A percentile compares a stretch with the other conserved stretches of the same genome.
Evolutionary conservation across 106 monocot genomes (phyloP).

Genomic region (Dioscorea alata): DNA sequence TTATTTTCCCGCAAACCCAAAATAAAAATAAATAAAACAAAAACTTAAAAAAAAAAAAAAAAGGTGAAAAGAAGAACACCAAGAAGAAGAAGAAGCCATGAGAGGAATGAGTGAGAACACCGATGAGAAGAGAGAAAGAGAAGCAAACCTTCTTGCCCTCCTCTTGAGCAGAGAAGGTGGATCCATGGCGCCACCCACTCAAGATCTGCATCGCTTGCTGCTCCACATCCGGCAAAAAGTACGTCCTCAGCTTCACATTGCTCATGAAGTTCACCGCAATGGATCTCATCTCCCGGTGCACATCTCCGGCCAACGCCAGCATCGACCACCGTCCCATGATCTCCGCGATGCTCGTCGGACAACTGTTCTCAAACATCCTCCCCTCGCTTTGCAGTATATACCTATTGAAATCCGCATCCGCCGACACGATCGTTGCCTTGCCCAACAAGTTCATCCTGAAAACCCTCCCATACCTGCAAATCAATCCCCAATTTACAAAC

Average conservation of each 20-base stretch:
- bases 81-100: no score
- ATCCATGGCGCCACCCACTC: constrained; percentile 14
- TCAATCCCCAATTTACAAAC: no score
- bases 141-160: constrained; percentile 12
- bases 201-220: constrained; percentile 18
- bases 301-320: constrained; percentile 24
- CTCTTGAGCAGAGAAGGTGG: not conserved
- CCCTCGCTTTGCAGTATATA: constrained; percentile 41
- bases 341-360: constrained; percentile 22
- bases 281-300: constrained; percentile 26
- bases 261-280: constrained; percentile 28
- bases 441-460: constrained; percentile 35
- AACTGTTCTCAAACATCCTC: constrained; percentile 36
- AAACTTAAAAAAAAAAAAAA: no score
- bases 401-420: constrained; percentile 34
- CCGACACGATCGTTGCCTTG: constrained; percentile 35
- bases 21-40: no score
- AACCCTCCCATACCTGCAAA: constrained; percentile 32
- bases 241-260: constrained; percentile 14
- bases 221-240: constrained; percentile 22
- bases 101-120: no score
- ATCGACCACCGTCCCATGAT: constrained; percentile 38
- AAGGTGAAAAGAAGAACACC: no score
- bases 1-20: no score
- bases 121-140: no score